These are phyloP conservation scores for Fusarium sp. DNA, from an alignment of 2,329 filamentous ascomycete genomes.

Conservation along the genomic window DNA sequence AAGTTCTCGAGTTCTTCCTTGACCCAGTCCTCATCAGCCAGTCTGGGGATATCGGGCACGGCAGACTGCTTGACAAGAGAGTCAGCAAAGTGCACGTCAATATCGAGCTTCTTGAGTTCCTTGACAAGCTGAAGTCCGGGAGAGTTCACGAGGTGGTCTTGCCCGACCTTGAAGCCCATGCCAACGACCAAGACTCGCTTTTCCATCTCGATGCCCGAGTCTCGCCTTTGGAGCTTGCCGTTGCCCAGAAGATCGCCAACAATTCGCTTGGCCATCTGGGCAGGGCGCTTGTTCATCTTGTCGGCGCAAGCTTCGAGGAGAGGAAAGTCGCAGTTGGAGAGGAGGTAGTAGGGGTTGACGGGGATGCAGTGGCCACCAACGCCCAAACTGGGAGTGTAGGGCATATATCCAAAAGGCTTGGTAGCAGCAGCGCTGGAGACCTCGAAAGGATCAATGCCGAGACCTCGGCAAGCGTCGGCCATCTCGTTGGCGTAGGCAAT, in stretches of 20 bases:
- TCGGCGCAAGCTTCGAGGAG: slow-evolving; percentile 55
- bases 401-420: slow-evolving; percentile 63
- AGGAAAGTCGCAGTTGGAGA: slow-evolving; percentile 57
- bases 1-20: slow-evolving; percentile 28
- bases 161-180: slow-evolving; percentile 39
- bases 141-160: slow-evolving; percentile 37
- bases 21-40: slow-evolving; percentile 30
- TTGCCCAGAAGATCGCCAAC: neutral
- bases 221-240: slow-evolving; percentile 4
- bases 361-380: slow-evolving; percentile 66
- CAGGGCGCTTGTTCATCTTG: slow-evolving; percentile 54
- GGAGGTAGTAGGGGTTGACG: slow-evolving; percentile 62
- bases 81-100: slow-evolving; percentile 35
- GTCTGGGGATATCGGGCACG: slow-evolving; percentile 23
- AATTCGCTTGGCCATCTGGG: slow-evolving; percentile 19
- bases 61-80: slow-evolving; percentile 30
- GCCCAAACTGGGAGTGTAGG: slow-evolving; percentile 57
- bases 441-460: slow-evolving; percentile 59
- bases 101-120: slow-evolving; percentile 22
- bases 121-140: slow-evolving; percentile 26
- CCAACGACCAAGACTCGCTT: slow-evolving; percentile 34
- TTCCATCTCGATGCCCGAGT: slow-evolving; percentile 15
- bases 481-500: slow-evolving; percentile 65
- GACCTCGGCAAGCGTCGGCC: slow-evolving; percentile 58
- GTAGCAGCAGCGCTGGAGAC: slow-evolving; percentile 57